Evolutionary conservation across 345 rosid genomes (phyloP), one percentile per base, ranked within the genome.

Genomic region (Camelina laxa): DNA sequence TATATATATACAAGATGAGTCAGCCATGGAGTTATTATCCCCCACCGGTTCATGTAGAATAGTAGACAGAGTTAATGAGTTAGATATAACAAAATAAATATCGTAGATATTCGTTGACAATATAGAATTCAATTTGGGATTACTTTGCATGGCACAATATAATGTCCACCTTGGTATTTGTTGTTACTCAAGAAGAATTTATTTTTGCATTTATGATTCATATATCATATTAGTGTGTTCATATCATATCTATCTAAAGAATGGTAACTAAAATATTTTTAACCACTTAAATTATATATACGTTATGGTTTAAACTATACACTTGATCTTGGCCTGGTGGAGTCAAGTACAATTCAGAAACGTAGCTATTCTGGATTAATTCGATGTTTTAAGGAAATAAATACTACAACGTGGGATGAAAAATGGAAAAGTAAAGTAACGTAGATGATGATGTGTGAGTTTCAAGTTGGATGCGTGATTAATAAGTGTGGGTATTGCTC

Each of bases 61-160:
- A 44, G 75, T 76, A 76, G 75, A 30, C 72, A 70, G 56, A 77
- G 30, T 70, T 38, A 76, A 77, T 77, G 76, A 77, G 80, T 77
- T 77, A 70, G 80, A 77, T 70, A 68, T 51, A 47, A 55, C 61
- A 56, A 64, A 76, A 56, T 76, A 42, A 69, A 75, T 53, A 62
- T 45, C 58, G 61, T 75, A 4, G 69, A 69, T 69, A 60, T 53
- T 61, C 65, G 6, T 44, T 24, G 67, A 63, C 54, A 63, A 61
- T 10, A 22, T 61, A 69, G 42, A 59, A 24, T 45, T 56, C 21
- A 55, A 17, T 55, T 17, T 75, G 2, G 19, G 38, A 51, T 33
- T 67, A 60, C 9, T 54, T 62, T 69, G 58, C 70, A 35, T 55
- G 48, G 56, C 60, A 55, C 33, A 51, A 54, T 10, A 54, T 20